Evolutionary conservation across 2,329 filamentous ascomycete genomes (phyloP).

Genomic region (Huntiella decipiens): DNA sequence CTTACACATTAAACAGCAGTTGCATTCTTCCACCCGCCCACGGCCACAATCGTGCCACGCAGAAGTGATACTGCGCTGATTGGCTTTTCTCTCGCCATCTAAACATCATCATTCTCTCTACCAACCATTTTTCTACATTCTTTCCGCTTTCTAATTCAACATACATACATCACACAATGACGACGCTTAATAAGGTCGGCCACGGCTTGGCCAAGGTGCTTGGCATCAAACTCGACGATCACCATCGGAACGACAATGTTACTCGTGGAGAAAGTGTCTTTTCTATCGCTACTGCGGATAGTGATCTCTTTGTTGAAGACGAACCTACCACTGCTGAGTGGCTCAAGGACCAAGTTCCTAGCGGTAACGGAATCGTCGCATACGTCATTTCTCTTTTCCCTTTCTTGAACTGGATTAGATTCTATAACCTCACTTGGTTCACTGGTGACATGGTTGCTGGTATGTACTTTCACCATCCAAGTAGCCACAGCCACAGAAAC

Average conservation of each 20-base stretch:
- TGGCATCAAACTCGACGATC: conserved; percentile 58
- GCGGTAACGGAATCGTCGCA: conserved; percentile 27
- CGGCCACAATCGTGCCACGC: not conserved
- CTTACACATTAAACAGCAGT: not conserved
- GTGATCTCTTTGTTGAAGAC: conserved; percentile 52
- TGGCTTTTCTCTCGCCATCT: conserved; percentile 6
- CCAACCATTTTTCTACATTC: not conserved
- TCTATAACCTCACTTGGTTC: conserved; percentile 83
- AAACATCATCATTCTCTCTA: not conserved
- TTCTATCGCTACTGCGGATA: conserved; percentile 52
- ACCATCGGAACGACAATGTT: conserved; percentile 36
- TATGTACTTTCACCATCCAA: conserved; percentile 4
- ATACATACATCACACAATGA: conserved; percentile 13
- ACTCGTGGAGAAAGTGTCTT: conserved; percentile 64
- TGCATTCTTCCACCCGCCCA: not conserved
- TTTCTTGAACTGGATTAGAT: conserved; percentile 70
- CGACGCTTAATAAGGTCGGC: conserved; percentile 39
- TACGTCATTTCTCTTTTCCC: conserved; percentile 67
- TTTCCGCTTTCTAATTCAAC: not conserved
- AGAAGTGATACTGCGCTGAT: not conserved
- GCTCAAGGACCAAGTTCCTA: conserved; percentile 45
- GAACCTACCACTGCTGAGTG: conserved; percentile 61
- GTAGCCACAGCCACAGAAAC: no score
- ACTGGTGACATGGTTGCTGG: conserved; percentile 72
- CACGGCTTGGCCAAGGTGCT: conserved; percentile 59